phyloP scores from a whole-genome alignment of 306 rosid genomes.

The Trichosanthes cucumerina region DNA sequence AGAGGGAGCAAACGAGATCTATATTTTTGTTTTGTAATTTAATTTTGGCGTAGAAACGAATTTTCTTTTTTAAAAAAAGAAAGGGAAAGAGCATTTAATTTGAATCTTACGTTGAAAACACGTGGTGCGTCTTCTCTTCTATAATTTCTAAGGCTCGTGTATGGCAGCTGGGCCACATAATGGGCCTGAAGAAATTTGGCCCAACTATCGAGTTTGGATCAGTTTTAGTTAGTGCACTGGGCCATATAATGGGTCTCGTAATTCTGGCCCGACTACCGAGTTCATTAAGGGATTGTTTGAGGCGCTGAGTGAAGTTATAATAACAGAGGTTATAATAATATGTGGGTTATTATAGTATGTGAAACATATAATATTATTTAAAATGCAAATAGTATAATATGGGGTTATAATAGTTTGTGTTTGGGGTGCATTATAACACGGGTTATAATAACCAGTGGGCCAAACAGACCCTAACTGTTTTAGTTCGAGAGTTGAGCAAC shows the following conservation, averaged over 20 bases:
- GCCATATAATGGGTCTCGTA: neutral
- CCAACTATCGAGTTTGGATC: neutral
- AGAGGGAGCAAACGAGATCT: slow-evolving; percentile 9
- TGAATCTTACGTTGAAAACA: neutral
- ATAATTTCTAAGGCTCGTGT: neutral
- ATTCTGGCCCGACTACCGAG: neutral
- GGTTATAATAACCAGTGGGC: no score
- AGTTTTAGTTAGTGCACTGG: neutral
- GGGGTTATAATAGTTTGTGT: no score
- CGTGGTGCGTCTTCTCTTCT: neutral
- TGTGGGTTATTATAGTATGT: no score
- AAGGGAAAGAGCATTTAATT: neutral
- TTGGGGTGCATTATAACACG: no score
- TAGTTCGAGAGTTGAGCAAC: neutral
- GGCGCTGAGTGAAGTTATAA: no score
- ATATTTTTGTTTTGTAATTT: slow-evolving; percentile 1
- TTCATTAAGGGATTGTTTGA: no score
- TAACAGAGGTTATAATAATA: no score
- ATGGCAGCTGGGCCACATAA: neutral
- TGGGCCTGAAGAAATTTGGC: neutral
- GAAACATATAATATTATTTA: no score
- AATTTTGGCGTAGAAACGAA: neutral
- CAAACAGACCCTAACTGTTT: no score
- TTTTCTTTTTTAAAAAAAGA: neutral
- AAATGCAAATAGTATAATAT: no score